A percentile compares a stretch with the other conserved stretches of the same genome.
Evolutionary conservation across 345 rosid genomes (phyloP).

Genomic region (Citrus sinensis): DVS_A1.0 CM039169.1:30779501-30780000

Average conservation of each 20-base stretch:
- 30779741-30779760: not conserved
- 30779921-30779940: constrained; percentile 97
- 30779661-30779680: too few relatives aligned
- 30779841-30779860: not conserved
- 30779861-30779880: constrained; percentile 93
- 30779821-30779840: not conserved
- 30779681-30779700: not conserved
- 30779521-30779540: too few relatives aligned
- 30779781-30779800: too few relatives aligned
- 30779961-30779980: constrained; percentile 76
- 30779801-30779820: not conserved
- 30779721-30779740: not conserved
- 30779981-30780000: not conserved
- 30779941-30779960: constrained; percentile 93
- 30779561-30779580: too few relatives aligned
- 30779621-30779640: not conserved
- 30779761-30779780: too few relatives aligned
- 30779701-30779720: too few relatives aligned
- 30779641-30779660: not conserved
- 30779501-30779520: too few relatives aligned
- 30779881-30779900: constrained; percentile 93
- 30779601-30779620: too few relatives aligned
- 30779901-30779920: constrained; percentile 93
- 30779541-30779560: too few relatives aligned
- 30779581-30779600: too few relatives aligned